phyloP scores from a whole-genome alignment of 768 basidiomycete species.

The Fibroporia radiculosa region DNA sequence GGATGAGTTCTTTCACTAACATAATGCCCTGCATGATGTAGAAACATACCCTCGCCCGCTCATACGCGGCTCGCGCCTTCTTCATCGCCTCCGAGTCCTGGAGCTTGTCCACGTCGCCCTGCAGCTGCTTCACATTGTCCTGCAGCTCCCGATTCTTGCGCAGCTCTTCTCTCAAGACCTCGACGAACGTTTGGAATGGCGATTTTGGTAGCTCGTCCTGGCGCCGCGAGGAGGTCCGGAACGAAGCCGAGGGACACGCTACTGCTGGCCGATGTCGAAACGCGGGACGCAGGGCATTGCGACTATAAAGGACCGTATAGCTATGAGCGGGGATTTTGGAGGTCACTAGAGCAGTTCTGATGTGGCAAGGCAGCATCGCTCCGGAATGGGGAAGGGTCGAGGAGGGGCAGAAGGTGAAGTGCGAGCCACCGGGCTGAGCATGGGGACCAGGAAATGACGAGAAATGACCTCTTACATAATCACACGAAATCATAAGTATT shows the following conservation, averaged over 20 bases:
- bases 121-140: constrained; percentile 94
- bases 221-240: constrained; percentile 58
- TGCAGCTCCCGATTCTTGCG: constrained; percentile 91
- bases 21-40: background rate
- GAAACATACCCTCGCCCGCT: constrained; percentile 77
- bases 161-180: constrained; percentile 87
- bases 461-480: too few species aligned
- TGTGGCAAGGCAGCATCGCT: constrained; percentile 42
- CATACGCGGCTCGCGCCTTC: constrained; percentile 84
- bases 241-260: constrained; percentile 21
- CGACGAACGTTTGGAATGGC: constrained; percentile 94
- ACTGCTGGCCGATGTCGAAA: constrained; percentile 23
- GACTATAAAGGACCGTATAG: constrained; percentile 17
- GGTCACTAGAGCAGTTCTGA: constrained; percentile 30
- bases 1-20: background rate
- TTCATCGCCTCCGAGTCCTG: constrained; percentile 98
- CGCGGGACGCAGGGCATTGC: constrained; percentile 15
- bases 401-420: background rate
- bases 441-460: too few species aligned
- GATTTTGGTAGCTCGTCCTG: constrained; percentile 74
- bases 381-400: background rate
- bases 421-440: too few species aligned
- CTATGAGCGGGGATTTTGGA: constrained; percentile 19
- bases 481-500: too few species aligned
- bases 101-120: constrained; percentile 95